Evolutionary conservation across 1,284 basidiomycete genomes (phyloP), one percentile per base, ranked within the genome.

Genomic region (Apiotrichum laibachii): DNA sequence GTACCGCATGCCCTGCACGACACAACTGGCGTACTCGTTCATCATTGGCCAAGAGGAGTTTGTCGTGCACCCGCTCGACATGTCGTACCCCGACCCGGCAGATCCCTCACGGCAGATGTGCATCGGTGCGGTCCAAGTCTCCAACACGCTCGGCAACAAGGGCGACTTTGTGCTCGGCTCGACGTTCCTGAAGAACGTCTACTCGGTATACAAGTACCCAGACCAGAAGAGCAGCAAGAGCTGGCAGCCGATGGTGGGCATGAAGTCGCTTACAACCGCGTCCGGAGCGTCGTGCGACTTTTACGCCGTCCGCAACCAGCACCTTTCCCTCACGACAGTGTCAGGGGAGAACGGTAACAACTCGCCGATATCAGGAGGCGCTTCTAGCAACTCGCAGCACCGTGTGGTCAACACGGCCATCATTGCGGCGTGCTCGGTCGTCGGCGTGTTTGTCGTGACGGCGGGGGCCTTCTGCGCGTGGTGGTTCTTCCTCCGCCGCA

Each of bases 111-210:
- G 70, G 53, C 56, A 60, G 19, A 71, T 65, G 12, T 79, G 77
- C 44, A 67, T 76, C 31, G 77, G 77, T 4, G 70, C 71, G 26
- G 67, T 79, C 11, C 77, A 79, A 57, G 76, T 73, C 48, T 64
- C 68, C 7, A 48, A 55, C 54, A 57, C 60, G 33, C 56, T 72
- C 26, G 68, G 67, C 49, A 56, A 67, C 19, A 47, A 64, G 18
- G 76, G 75, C 11, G 77, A 78, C 59, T 69, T 78, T 33, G 66
- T 79, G n/a, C 65, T 79, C 19, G 77, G 77, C 26, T 72, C 69
- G 42, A 65, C 72, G 2, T 79, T 77, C 55, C 54, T 79, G 46
- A 77, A 76, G 62, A 79, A 79, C 53, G 77, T 73, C 42, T 79
- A 79, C 60, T 72, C 76, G 8, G 66, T 79, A 44, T 79, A 68